Evolutionary conservation across 305 asterid species (phyloP), one percentile per base, ranked within the genome.

Genomic region (Fraxinus greggii): DNA sequence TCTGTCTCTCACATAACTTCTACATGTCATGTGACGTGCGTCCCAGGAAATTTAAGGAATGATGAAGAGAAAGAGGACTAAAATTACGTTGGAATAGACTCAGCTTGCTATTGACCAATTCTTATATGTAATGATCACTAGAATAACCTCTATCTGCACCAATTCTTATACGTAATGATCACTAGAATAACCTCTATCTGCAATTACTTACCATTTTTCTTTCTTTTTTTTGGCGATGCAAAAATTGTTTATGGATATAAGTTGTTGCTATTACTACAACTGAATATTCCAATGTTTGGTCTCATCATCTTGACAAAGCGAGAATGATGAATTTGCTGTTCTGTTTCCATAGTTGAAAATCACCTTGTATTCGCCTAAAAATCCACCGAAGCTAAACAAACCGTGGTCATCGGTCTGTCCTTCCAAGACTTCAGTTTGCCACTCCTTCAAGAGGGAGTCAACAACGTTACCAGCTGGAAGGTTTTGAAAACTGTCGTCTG

Each of bases 401-500:
- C 95, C 97, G 33, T 87, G 92, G 8, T 90, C 90, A 59, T 91
- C 93, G 0, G 92, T 83, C 31, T 83, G 76, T 6, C 93, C 95
- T 24, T 87, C 85, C 40, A 84, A 72, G 36, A 56, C 78, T 51
- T 82, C 92, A 19, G 90, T 92, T 33, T 85, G 82, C 97, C 98
- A 93, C 85, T 93, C 97, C 54, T 78, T 87, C 36, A 93, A 80
- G 29, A 93, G 90, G 83, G 36, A 84, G 79, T 95, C 98, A 0
- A 93, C 94, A 1, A 78, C 77, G 13, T 88, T 92, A 0, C 98
- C 98, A 0, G 98, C 84, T 0, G 98, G 92, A n/a, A 95, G 93
- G 76, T 95, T 93, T n/a, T 83, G 83, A 40, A 94, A 89, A 35
- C 84, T 59, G 21, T 63, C 31, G 80, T 94, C 95, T 0, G 94